Base-by-base conservation (phyloP, 2,329 filamentous ascomycete genomes). In the Neocucurbitaria cava region DNA sequence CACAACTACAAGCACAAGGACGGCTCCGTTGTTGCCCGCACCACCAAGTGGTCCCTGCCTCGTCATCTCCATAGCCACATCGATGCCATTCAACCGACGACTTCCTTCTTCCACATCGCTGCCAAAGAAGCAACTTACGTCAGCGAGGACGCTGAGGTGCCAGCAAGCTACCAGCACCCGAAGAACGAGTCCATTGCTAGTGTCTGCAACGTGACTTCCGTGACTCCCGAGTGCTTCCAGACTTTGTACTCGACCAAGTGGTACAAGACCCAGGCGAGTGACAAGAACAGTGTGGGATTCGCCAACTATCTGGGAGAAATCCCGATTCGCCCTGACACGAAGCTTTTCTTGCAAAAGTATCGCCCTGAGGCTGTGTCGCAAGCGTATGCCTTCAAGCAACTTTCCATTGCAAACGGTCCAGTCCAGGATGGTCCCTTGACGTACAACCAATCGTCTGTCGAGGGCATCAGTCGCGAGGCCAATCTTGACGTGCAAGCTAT, bases 401-500 rank as follows among this genome's bases (percentile, higher is more conserved):
- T 81, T 18, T 78, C 81, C 11, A 83, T 89, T 53, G 85, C 85
- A 52, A 80, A 81, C 11, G 87, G 85, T 0, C 64, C 80, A 5
- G 80, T 61, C 74, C 80, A 78, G 38, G 79, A 83, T 48, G 72
- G 77, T 3, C 66, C 74, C 1, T 64, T 78, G 49, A 76, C 70
- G 7, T 60, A 64, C 1, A 64, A 68, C 2, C 68, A 76, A 48
- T 59, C 72, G 26, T 59, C 42, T 1, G 46, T 58, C 1, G 46
- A 60, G 0, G 64, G 62, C 3, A 72, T 73, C 78, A 61, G 82
- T 78, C 54, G 65, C 5, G 87, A 90, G 70, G 87, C 85, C 17
- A 88, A 87, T 57, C 78, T 90, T 11, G 87, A 90, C 65, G 78
- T 86, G 3, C 84, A 89, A 64, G 85, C 87, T 46, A 80, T 87